A percentile compares a stretch with the other conserved stretches of the same genome.
phyloP scores from a whole-genome alignment of 2,329 filamentous ascomycete species.

The Macrophomina tecta region DNA sequence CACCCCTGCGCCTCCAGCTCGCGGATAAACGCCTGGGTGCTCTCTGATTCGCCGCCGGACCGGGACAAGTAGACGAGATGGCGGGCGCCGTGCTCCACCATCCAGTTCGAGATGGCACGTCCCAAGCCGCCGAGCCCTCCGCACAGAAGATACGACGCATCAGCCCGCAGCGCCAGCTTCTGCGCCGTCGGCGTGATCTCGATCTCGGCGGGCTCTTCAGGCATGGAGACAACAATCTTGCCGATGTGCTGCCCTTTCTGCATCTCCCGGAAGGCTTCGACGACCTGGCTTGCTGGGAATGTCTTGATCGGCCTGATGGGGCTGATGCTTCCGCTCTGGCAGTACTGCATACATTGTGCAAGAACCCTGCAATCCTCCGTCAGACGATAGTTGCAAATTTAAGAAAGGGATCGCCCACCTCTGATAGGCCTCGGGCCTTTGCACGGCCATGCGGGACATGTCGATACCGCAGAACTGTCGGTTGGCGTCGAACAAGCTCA shows the following conservation, averaged over 20 bases:
- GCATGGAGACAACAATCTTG: conserved; percentile 45
- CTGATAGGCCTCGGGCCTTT: not conserved
- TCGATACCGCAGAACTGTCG: conserved; percentile 21
- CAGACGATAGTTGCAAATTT: not conserved
- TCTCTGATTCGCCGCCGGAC: conserved; percentile 7
- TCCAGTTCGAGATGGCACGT: conserved; percentile 30
- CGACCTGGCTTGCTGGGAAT: conserved; percentile 34
- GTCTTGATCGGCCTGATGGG: conserved; percentile 40
- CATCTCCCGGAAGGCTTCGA: conserved; percentile 40
- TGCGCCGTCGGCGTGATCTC: conserved; percentile 1
- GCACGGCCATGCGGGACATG: conserved; percentile 9
- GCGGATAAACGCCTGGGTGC: conserved; percentile 19
- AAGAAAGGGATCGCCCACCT: not conserved
- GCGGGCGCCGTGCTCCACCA: conserved; percentile 34
- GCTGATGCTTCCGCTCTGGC: conserved; percentile 1
- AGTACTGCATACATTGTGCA: conserved; percentile 6
- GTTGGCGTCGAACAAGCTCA: conserved; percentile 26
- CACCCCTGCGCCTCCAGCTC: conserved; percentile 30
- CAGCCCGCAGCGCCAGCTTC: not conserved
- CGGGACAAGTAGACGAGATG: conserved; percentile 31
- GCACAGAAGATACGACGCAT: conserved; percentile 35
- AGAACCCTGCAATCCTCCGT: not conserved
- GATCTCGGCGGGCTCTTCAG: conserved; percentile 16
- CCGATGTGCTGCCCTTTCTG: conserved; percentile 47
- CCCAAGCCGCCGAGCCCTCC: conserved; percentile 38